Conservation (phyloP, 2,329 filamentous ascomycete genomes). For the Fusarium succisae region DNA sequence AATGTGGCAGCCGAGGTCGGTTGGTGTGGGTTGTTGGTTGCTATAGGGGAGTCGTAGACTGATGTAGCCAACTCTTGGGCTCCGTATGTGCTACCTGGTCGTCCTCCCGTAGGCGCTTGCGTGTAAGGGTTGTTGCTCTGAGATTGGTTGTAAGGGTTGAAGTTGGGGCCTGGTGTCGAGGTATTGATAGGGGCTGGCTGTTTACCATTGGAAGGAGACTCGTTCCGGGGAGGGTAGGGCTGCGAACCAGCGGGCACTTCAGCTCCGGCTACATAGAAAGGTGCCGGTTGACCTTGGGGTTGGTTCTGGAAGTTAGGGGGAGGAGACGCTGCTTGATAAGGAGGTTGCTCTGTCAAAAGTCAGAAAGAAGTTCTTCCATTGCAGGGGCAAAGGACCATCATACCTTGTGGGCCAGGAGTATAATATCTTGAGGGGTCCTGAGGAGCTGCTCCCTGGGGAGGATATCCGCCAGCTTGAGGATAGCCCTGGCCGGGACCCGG, state of each 20-base stretch:
- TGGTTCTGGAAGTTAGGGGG: constrained; percentile 66
- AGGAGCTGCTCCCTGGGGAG: constrained; percentile 54
- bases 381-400: neutral
- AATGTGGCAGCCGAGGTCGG: constrained; percentile 53
- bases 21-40: constrained; percentile 55
- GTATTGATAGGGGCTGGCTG: constrained; percentile 62
- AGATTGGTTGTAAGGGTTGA: constrained; percentile 56
- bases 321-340: constrained; percentile 59
- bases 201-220: constrained; percentile 59
- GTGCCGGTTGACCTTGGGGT: constrained; percentile 60
- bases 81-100: constrained; percentile 74
- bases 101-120: constrained; percentile 57
- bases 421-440: constrained; percentile 76
- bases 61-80: constrained; percentile 83
- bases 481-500: constrained; percentile 62
- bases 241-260: constrained; percentile 60
- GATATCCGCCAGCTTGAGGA: constrained; percentile 50
- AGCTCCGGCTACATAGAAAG: constrained; percentile 72
- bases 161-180: constrained; percentile 58
- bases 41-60: constrained; percentile 78
- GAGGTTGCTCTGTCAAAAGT: constrained; percentile 52
- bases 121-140: constrained; percentile 51
- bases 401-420: constrained; percentile 62
- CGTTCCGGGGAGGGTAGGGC: constrained; percentile 62
- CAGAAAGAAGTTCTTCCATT: neutral